A percentile compares a stretch with the other conserved stretches of the same genome.
Conservation (phyloP, 208 protist genomes). For the Crithidia expoeki region DNA sequence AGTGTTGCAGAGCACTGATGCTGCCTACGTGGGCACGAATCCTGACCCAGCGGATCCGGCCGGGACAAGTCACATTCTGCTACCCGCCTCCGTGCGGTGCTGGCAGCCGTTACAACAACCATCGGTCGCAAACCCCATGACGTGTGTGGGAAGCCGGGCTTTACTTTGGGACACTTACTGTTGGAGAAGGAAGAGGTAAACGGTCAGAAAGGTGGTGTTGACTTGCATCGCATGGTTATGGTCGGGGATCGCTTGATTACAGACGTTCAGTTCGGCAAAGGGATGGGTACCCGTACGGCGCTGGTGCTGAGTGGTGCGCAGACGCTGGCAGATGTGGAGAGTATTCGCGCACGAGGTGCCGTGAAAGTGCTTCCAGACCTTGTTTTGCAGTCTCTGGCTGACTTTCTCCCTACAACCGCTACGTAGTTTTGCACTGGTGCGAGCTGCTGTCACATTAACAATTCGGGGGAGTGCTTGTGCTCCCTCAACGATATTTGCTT, state of each 20-base stretch:
- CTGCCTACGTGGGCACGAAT: conserved; percentile 67
- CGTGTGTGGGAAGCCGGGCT: conserved; percentile 63
- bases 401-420: conserved; percentile 35
- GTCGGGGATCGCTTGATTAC: conserved; percentile 73
- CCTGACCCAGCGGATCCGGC: conserved; percentile 63
- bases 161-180: conserved; percentile 53
- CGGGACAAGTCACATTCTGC: conserved; percentile 29
- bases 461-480: not conserved
- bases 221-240: conserved; percentile 49
- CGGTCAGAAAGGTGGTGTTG: conserved; percentile 18
- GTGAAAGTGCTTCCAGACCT: conserved; percentile 40
- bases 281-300: conserved; percentile 42
- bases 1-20: conserved; percentile 29
- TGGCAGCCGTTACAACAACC: conserved; percentile 41
- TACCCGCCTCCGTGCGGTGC: conserved; percentile 50
- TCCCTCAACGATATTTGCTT: no score
- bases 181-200: conserved; percentile 44
- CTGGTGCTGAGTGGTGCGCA: conserved; percentile 63
- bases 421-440: not conserved
- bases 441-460: not conserved
- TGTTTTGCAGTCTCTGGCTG: conserved; percentile 46
- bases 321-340: conserved; percentile 36
- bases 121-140: conserved; percentile 43
- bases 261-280: conserved; percentile 72
- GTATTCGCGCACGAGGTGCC: conserved; percentile 25